Evolutionary conservation across 2,329 filamentous ascomycete species (phyloP).

Genomic region (Magnaporthiopsis poae): DNA sequence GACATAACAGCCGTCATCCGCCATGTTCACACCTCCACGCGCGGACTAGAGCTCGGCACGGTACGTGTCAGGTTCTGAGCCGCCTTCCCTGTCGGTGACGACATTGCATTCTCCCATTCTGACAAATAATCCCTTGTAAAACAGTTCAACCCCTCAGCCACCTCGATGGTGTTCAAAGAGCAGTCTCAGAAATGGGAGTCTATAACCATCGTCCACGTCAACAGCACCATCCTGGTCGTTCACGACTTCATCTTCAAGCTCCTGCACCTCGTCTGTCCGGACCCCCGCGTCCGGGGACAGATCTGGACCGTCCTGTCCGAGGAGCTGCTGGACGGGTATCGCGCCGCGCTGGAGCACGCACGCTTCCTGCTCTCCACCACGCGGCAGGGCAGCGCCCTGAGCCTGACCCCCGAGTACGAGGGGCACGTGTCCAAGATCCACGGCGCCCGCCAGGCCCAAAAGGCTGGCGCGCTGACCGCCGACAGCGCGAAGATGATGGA

Average conservation of each 20-base stretch:
- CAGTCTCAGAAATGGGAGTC: conserved; percentile 43
- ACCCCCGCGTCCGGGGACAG: conserved; percentile 28
- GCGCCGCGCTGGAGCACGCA: conserved; percentile 36
- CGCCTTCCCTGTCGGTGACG: too few relatives aligned
- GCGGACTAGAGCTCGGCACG: not conserved
- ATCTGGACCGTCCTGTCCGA: conserved; percentile 31
- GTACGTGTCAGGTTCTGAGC: conserved; percentile 13
- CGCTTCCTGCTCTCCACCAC: conserved; percentile 44
- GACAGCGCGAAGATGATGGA: too few relatives aligned
- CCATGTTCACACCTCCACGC: not conserved
- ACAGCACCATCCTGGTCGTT: conserved; percentile 37
- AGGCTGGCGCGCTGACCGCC: too few relatives aligned
- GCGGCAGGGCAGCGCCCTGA: conserved; percentile 32
- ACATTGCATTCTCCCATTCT: not conserved
- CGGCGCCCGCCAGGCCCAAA: not conserved
- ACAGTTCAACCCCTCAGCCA: conserved; percentile 23
- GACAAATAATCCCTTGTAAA: not conserved
- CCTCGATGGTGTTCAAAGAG: conserved; percentile 36
- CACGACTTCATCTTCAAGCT: conserved; percentile 39
- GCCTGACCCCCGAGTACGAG: conserved; percentile 41
- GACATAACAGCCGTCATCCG: not conserved
- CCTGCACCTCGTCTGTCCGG: conserved; percentile 32
- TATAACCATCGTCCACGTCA: conserved; percentile 38
- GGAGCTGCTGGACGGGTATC: conserved; percentile 35
- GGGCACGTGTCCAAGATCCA: not conserved